Evolutionary conservation across 306 rosid species (phyloP), one percentile per base, ranked within the genome.

Genomic region (Cucurbita ficifolia): DNA sequence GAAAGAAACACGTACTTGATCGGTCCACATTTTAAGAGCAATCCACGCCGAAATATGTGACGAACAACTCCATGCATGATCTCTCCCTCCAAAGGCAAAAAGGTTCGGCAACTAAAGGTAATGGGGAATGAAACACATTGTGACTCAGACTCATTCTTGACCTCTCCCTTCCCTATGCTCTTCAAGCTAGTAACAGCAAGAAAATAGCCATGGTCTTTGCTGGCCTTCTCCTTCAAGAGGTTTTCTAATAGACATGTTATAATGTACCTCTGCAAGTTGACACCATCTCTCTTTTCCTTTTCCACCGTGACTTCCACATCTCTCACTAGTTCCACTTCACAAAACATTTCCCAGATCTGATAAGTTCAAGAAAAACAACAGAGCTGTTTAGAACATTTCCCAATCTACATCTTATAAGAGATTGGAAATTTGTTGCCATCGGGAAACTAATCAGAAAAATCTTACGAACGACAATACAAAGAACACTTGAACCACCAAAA

Each of bases 1-100:
- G 84, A 79, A 21, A 84, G 82, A 36, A 63, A 82, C 39, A 58
- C 84, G 38, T 75, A 77, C 56, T 78, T 72, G 19, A 77, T 16
- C 54, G 88, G 88, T 82, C 88, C 88, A 72, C 86, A 84, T 72
- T 82, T 82, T 63, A 84, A 6, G 68, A 79, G 64, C 51, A 80
- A 85, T 21, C 88, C 88, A 10, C 49, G 75, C 5, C 53, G 73
- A 33, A 24, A 24, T 42, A 77, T 42, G 10, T 16, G 38, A 73
- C 40, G 51, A 59, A 82, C 88, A 8, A 84, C 82, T 72, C 88
- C 88, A 38, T 77, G 79, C 40, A 84, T 62, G 51, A 80, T 76
- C 79, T 84, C 88, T 36, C 84, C 86, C 65, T 63, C 75, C 6
- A 2, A 29, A 4, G 86, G 86, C 33, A 77, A 70, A 77, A 84